These are phyloP conservation scores for Tetradesmus lagerheimii DNA, from an alignment of 139 green algal species.

Conservation along the genomic window DNA sequence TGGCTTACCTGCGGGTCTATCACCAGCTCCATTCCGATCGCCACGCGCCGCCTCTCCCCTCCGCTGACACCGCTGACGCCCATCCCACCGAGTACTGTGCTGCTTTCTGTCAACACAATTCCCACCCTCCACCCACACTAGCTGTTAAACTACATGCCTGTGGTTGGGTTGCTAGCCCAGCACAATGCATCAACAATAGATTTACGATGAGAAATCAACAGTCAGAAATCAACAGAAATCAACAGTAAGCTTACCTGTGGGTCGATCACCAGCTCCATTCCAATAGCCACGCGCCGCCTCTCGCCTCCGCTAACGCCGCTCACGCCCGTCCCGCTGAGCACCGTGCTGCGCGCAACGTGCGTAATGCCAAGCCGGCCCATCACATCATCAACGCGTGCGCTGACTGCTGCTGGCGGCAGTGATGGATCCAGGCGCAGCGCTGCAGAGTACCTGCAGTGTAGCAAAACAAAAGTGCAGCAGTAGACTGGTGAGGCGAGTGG, in stretches of 20 bases:
- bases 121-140: too few species aligned
- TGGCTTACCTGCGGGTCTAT: slow-evolving; percentile 63
- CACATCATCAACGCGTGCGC: slow-evolving; percentile 50
- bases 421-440: slow-evolving; percentile 45
- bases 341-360: slow-evolving; percentile 54
- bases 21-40: slow-evolving; percentile 85
- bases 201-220: too few species aligned
- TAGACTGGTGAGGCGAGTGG: too few species aligned
- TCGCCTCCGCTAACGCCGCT: slow-evolving; percentile 76
- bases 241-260: slow-evolving; percentile 52
- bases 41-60: slow-evolving; percentile 77
- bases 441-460: slow-evolving; percentile 41
- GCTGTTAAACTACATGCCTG: too few species aligned
- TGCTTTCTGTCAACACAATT: too few species aligned
- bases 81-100: slow-evolving; percentile 49
- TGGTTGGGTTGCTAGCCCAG: too few species aligned
- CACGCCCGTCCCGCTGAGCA: slow-evolving; percentile 60
- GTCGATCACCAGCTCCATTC: slow-evolving; percentile 82
- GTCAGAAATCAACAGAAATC: too few species aligned
- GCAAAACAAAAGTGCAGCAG: too few species aligned
- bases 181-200: too few species aligned
- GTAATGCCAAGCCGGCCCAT: slow-evolving; percentile 63
- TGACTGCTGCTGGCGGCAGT: slow-evolving; percentile 19
- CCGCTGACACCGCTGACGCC: slow-evolving; percentile 66
- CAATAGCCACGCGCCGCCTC: slow-evolving; percentile 74